These are phyloP conservation scores for Kodamaea leandrae DNA, from an alignment of 805 yeast genomes.

Conservation along the genomic window DNA sequence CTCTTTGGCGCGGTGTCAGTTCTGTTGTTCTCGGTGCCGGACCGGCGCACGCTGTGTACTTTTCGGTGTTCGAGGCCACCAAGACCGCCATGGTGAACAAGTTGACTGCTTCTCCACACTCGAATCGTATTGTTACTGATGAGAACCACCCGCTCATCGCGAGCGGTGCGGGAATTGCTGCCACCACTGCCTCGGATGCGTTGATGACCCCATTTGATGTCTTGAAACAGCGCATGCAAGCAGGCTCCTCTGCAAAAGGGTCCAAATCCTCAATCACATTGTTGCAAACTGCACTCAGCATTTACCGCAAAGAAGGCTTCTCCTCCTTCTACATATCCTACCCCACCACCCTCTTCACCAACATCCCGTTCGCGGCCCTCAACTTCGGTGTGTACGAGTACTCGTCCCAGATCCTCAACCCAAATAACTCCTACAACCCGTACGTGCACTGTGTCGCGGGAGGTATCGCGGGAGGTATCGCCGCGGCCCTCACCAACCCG, in stretches of 20 bases:
- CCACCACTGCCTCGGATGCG: constrained; percentile 91
- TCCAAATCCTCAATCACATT: constrained; percentile 22
- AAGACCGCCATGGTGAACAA: constrained; percentile 55
- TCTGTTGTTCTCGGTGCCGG: constrained; percentile 97
- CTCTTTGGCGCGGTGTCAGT: constrained; percentile 91
- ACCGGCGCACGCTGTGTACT: constrained; percentile 97
- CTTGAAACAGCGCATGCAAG: constrained; percentile 92
- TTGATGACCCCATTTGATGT: constrained; percentile 98
- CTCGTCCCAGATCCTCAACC: constrained; percentile 74
- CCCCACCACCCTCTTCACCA: constrained; percentile 90
- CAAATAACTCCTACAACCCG: constrained; percentile 78
- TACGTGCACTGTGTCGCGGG: constrained; percentile 89
- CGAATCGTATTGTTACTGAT: constrained; percentile 50
- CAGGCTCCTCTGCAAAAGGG: too few species aligned
- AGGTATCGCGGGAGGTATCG: constrained; percentile 89
- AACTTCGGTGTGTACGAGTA: constrained; percentile 92
- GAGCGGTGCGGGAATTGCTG: constrained; percentile 84
- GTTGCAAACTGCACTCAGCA: constrained; percentile 40
- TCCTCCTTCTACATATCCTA: constrained; percentile 87
- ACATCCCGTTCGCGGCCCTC: constrained; percentile 91
- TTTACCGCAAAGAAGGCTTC: constrained; percentile 63
- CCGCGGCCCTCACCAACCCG: constrained; percentile 94
- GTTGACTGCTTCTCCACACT: constrained; percentile 28
- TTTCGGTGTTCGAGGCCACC: constrained; percentile 86
- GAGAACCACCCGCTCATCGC: constrained; percentile 80